A percentile compares a stretch with the other conserved stretches of the same genome.
Conservation (phyloP, 1,139 yeast species). For the Dujonia santamariae region DNA sequence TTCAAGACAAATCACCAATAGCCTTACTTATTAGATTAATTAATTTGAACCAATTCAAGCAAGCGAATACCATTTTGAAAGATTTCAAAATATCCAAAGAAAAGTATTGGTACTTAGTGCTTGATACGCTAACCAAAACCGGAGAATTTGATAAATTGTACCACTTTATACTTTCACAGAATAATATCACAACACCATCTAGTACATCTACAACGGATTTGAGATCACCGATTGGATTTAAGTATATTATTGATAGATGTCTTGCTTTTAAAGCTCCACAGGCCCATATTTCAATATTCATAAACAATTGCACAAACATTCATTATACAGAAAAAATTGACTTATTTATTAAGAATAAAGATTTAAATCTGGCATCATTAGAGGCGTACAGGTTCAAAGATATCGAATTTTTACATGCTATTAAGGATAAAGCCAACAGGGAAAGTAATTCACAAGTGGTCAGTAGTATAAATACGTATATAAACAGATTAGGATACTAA, state of each 20-base stretch:
- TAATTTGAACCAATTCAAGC: constrained; percentile 54
- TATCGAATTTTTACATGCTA: constrained; percentile 32
- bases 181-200: constrained; percentile 12
- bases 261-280: constrained; percentile 47
- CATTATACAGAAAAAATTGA: constrained; percentile 42
- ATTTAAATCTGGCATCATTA: constrained; percentile 52
- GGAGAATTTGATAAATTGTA: constrained; percentile 64
- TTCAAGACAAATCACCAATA: constrained; percentile 46
- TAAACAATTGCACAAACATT: constrained; percentile 29
- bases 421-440: constrained; percentile 23
- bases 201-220: constrained; percentile 20
- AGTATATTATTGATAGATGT: constrained; percentile 57
- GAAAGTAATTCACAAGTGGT: constrained; percentile 20
- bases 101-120: constrained; percentile 61
- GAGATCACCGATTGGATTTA: constrained; percentile 74
- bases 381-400: constrained; percentile 62
- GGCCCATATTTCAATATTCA: constrained; percentile 34
- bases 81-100: constrained; percentile 63
- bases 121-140: constrained; percentile 49
- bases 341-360: constrained; percentile 52
- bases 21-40: constrained; percentile 57
- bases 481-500: constrained; percentile 30
- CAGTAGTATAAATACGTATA: constrained; percentile 22
- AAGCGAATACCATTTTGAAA: constrained; percentile 54
- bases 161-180: constrained; percentile 32